Conservation (phyloP, 257 asterid genomes). For the Lithospermum erythrorhizon region DNA sequence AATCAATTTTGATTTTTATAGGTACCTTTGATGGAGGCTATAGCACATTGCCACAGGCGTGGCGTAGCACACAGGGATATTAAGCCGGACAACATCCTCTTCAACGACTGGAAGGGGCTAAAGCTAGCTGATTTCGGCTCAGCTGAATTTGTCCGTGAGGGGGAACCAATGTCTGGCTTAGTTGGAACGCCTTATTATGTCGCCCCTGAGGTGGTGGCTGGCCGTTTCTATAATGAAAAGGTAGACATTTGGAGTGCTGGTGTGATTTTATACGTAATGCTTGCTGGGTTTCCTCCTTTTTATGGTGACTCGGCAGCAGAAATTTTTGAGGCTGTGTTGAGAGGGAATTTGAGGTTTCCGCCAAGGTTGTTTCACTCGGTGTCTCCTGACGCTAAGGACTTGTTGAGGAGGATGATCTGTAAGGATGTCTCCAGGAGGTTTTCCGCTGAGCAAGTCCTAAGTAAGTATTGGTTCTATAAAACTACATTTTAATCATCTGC, state of each 20-base stretch:
- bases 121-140: constrained; percentile 80
- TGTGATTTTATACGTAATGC: constrained; percentile 24
- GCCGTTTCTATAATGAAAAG: constrained; percentile 20
- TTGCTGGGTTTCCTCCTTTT: constrained; percentile 33
- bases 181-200: constrained; percentile 36
- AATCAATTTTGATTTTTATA: constrained; percentile 4
- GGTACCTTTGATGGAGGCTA: constrained; percentile 72
- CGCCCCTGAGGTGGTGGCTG: constrained; percentile 26
- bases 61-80: constrained; percentile 75
- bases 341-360: constrained; percentile 26
- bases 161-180: constrained; percentile 23
- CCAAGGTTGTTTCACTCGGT: constrained; percentile 16
- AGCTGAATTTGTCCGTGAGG: constrained; percentile 40
- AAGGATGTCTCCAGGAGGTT: constrained; percentile 24
- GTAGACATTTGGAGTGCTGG: constrained; percentile 36
- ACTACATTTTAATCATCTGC: background rate
- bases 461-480: constrained; percentile 12
- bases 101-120: constrained; percentile 35
- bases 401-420: constrained; percentile 30
- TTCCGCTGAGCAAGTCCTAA: constrained; percentile 29
- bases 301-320: constrained; percentile 19
- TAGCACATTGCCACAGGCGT: constrained; percentile 55
- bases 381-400: constrained; percentile 26
- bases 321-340: constrained; percentile 24
- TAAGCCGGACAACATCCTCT: constrained; percentile 68